Evolutionary conservation across 768 basidiomycete species (phyloP), one percentile per base, ranked within the genome.

Genomic region (Leccinum uliginosum): DNA sequence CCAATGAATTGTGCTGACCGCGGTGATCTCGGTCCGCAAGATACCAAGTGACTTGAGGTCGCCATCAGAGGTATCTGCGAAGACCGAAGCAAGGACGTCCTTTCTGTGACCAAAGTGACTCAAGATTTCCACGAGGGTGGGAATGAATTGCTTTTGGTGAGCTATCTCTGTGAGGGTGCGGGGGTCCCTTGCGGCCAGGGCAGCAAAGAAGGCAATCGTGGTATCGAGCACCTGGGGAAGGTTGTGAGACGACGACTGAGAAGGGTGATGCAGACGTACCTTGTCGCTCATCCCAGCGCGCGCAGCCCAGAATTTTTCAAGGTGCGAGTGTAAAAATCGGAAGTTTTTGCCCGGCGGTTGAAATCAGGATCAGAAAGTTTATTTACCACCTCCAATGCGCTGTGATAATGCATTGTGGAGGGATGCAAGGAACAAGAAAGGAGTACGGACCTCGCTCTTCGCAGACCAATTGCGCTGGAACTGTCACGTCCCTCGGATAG

Each of bases 281-380:
- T 87, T 89, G 59, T 88, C 84, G 6, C 78, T 80, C 40, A 71
- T 71, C 2, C 85, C 85, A 15, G 78, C 86, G 3, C 84, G 84
- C 3, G 85, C 82, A 8, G 72, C 74, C 44, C 76, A 65, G 35
- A 92, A 75, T 11, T 83, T 76, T 53, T 86, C 82, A 89, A 93
- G 2, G 87, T 83, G 38, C 78, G 80, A 14, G 74, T 70, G 26
- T 85, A 77, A 57, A 91, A 89, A 64, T 92, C 90, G 0, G 89
- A 82, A 0, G 86, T 83, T 61, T 85, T 89, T 3, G 89, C 89
- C 62, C 87, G 87, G 4, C 91, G 83, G n/a, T 82, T 76, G 64
- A 93, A 93, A 11, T 90, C 88, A 1, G 71, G 53, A 59, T 89
- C 85, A 55, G 86, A 87, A 11, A 93, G 71, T 65, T 92, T 91